A percentile compares a stretch with the other conserved stretches of the same genome.
These are phyloP conservation scores for Polyplosphaeria fusca DNA, from an alignment of 495 filamentous ascomycete species.

Conservation along the genomic window DNA sequence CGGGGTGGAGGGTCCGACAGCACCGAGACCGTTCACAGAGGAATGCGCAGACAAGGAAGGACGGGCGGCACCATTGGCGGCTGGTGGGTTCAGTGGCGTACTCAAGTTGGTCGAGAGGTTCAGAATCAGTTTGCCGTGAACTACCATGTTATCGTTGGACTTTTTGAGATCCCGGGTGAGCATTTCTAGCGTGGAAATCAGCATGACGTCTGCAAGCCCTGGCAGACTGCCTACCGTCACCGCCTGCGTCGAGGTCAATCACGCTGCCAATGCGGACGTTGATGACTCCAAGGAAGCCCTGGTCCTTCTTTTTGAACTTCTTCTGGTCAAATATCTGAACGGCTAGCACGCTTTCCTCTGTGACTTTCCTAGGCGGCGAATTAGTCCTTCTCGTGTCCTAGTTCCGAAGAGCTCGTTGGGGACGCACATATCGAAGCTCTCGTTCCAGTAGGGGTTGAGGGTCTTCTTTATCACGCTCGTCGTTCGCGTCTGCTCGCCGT, in stretches of 20 bases:
- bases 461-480: slow-evolving; percentile 95
- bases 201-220: neutral
- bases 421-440: slow-evolving; percentile 91
- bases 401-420: slow-evolving; percentile 10
- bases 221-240: slow-evolving; percentile 69
- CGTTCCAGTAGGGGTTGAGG: slow-evolving; percentile 98
- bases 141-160: slow-evolving; percentile 95
- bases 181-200: slow-evolving; percentile 62
- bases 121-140: slow-evolving; percentile 95
- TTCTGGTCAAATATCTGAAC: slow-evolving; percentile 99
- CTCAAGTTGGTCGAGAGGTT: slow-evolving; percentile 88
- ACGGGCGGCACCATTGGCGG: slow-evolving; percentile 9
- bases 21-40: slow-evolving; percentile 34
- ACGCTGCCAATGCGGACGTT: slow-evolving; percentile 93
- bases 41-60: slow-evolving; percentile 39
- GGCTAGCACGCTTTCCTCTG: slow-evolving; percentile 91
- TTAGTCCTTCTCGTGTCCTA: slow-evolving; percentile 8
- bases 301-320: slow-evolving; percentile 99
- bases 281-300: slow-evolving; percentile 96
- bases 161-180: slow-evolving; percentile 98
- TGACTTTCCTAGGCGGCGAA: slow-evolving; percentile 61
- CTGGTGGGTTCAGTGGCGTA: slow-evolving; percentile 45
- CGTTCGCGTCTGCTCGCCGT: slow-evolving; percentile 94
- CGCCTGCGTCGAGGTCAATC: slow-evolving; percentile 81
- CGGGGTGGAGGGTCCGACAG: slow-evolving; percentile 32